Percentiles rank a stretch among this genome's conserved stretches.
Evolutionary conservation across 192 early-diverging fungal species (phyloP).

Genomic region (Coemansia sp.): DNA sequence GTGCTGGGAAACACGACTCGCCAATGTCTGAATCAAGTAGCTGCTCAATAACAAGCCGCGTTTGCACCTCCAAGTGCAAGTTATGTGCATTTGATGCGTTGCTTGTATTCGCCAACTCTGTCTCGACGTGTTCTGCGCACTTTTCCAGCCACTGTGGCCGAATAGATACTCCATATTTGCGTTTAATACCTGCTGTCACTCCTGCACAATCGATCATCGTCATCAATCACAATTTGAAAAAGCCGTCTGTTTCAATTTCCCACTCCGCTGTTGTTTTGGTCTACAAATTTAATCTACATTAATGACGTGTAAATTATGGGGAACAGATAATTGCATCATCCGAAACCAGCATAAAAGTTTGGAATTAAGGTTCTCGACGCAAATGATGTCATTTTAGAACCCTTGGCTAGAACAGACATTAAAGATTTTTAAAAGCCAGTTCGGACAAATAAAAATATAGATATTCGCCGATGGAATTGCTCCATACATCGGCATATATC

Average conservation of each 20-base stretch:
- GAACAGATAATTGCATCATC: neutral
- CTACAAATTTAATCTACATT: neutral
- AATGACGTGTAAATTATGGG: neutral
- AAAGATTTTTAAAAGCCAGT: neutral
- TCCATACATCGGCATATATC: neutral
- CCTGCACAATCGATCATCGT: conserved; percentile 38
- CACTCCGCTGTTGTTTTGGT: conserved; percentile 24
- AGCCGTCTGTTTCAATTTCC: conserved; percentile 10
- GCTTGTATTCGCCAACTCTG: conserved; percentile 12
- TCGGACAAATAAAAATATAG: neutral
- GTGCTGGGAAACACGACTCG: conserved; percentile 33
- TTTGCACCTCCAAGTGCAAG: conserved; percentile 32
- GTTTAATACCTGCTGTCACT: conserved; percentile 18
- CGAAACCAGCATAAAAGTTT: neutral
- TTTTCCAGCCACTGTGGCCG: conserved; percentile 37
- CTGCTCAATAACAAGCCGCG: conserved; percentile 43
- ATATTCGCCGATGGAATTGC: neutral
- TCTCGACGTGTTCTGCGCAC: conserved; percentile 36
- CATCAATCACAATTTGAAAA: conserved; percentile 3
- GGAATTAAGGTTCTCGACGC: neutral
- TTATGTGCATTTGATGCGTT: neutral
- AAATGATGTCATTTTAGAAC: neutral
- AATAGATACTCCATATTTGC: conserved; percentile 24
- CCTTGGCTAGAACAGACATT: neutral
- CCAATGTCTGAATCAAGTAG: conserved; percentile 46